Percentiles rank a stretch among this genome's conserved stretches.
Evolutionary conservation across 2,329 filamentous ascomycete genomes (phyloP).

Genomic region (Aspergillus versicolor): DNA sequence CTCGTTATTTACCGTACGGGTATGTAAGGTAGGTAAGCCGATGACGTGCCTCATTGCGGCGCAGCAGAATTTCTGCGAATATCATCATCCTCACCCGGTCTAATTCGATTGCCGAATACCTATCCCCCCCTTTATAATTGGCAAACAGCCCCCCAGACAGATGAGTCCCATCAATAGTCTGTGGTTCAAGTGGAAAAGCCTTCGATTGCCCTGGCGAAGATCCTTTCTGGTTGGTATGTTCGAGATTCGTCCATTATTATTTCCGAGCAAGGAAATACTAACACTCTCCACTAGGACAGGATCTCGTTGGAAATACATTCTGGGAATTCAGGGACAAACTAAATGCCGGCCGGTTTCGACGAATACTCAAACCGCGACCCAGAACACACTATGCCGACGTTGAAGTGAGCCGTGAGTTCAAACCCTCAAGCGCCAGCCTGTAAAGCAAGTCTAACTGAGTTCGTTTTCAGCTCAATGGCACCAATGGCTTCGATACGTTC

Average conservation of each 20-base stretch:
- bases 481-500: slow-evolving; percentile 66
- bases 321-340: slow-evolving; percentile 65
- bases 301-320: slow-evolving; percentile 64
- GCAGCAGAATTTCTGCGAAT: slow-evolving; percentile 6
- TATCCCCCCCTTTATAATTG: slow-evolving; percentile 1
- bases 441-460: slow-evolving; percentile 15
- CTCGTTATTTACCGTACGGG: slow-evolving; percentile 12
- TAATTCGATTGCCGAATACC: not conserved
- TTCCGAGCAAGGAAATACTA: not conserved
- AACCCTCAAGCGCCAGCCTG: not conserved
- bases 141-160: slow-evolving; percentile 14
- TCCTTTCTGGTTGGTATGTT: slow-evolving; percentile 57
- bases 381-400: slow-evolving; percentile 59
- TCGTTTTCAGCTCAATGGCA: slow-evolving; percentile 60
- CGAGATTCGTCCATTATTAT: not conserved
- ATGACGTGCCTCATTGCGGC: slow-evolving; percentile 12
- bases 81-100: not conserved
- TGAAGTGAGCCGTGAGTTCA: slow-evolving; percentile 55
- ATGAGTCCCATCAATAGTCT: slow-evolving; percentile 47
- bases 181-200: slow-evolving; percentile 64
- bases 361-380: slow-evolving; percentile 58
- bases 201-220: slow-evolving; percentile 62
- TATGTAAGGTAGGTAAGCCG: slow-evolving; percentile 8
- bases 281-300: slow-evolving; percentile 48
- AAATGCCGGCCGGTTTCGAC: slow-evolving; percentile 53